These are phyloP conservation scores for Botrytis byssoidea DNA, from an alignment of 2,329 filamentous ascomycete species.

Conservation along the genomic window DNA sequence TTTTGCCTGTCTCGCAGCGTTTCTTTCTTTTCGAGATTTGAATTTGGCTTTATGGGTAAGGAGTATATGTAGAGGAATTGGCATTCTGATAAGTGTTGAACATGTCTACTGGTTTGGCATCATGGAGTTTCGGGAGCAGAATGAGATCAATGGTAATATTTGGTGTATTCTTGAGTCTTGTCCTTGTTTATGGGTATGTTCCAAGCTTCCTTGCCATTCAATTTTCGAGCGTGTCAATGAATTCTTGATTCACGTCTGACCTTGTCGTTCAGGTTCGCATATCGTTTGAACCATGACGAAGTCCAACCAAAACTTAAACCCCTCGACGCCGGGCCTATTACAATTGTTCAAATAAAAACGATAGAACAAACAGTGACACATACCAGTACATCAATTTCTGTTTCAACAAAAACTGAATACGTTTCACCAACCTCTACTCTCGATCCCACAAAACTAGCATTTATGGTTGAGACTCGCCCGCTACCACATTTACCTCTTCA, in stretches of 20 bases:
- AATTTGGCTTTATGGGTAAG: neutral
- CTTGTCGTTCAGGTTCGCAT: neutral
- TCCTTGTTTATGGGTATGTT: slow-evolving; percentile 12
- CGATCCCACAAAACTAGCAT: slow-evolving; percentile 45
- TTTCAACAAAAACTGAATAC: slow-evolving; percentile 14
- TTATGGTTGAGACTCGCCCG: slow-evolving; percentile 54
- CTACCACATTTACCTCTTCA: slow-evolving; percentile 52
- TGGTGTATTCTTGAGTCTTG: slow-evolving; percentile 7
- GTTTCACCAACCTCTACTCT: slow-evolving; percentile 29
- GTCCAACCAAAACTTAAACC: neutral
- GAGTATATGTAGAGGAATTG: neutral
- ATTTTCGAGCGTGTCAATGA: no score
- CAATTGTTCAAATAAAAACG: slow-evolving; percentile 1
- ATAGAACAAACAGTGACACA: slow-evolving; percentile 5
- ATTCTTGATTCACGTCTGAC: neutral
- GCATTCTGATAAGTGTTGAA: neutral
- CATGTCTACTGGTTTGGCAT: neutral
- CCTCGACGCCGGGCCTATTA: neutral
- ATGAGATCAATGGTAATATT: neutral
- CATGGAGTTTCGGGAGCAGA: neutral
- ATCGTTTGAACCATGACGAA: slow-evolving; percentile 5
- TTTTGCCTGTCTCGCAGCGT: neutral
- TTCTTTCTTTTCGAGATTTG: neutral
- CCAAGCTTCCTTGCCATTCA: neutral
- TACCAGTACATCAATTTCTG: neutral